These are phyloP conservation scores for Wickerhamomyces rabaulensis DNA, from an alignment of 805 yeast genomes.

Conservation along the genomic window DNA sequence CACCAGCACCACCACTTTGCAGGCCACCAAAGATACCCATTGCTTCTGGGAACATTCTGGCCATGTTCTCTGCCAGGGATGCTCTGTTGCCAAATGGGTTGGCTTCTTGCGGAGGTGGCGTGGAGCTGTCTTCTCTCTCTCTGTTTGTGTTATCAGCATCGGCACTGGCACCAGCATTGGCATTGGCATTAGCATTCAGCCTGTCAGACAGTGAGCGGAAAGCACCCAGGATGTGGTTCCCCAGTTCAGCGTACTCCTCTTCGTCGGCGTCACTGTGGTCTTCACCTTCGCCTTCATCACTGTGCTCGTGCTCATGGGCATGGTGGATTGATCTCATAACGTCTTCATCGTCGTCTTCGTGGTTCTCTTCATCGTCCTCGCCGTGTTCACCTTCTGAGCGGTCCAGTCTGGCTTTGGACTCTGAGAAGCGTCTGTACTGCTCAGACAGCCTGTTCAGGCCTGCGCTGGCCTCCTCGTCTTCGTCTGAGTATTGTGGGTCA, in stretches of 20 bases:
- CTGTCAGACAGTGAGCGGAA: slow-evolving; percentile 22
- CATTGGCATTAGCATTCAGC: slow-evolving; percentile 5
- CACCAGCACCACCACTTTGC: slow-evolving; percentile 10
- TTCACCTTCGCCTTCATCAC: slow-evolving; percentile 18
- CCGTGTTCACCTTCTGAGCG: slow-evolving; percentile 24
- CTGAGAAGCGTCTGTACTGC: slow-evolving; percentile 31
- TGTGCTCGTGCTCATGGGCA: slow-evolving; percentile 20
- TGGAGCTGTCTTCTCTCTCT: background rate
- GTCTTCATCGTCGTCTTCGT: slow-evolving; percentile 20
- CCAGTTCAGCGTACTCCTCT: slow-evolving; percentile 16
- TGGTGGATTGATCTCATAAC: slow-evolving; percentile 21
- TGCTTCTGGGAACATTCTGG: slow-evolving; percentile 35
- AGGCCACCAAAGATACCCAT: slow-evolving; percentile 28
- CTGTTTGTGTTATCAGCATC: slow-evolving; percentile 9
- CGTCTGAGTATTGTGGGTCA: slow-evolving; percentile 8
- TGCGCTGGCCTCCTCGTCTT: slow-evolving; percentile 24
- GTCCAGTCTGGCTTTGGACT: slow-evolving; percentile 10
- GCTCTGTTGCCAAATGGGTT: background rate
- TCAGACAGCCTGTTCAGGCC: slow-evolving; percentile 36
- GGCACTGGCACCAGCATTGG: slow-evolving; percentile 17
- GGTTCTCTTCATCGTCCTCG: slow-evolving; percentile 12
- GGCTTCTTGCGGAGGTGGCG: background rate
- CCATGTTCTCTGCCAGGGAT: slow-evolving; percentile 23
- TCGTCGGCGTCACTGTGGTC: slow-evolving; percentile 23
- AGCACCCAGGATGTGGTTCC: slow-evolving; percentile 18